These are phyloP conservation scores for Akanthomyces dipterigenus DNA, from an alignment of 2,329 filamentous ascomycete genomes.

Conservation along the genomic window DNA sequence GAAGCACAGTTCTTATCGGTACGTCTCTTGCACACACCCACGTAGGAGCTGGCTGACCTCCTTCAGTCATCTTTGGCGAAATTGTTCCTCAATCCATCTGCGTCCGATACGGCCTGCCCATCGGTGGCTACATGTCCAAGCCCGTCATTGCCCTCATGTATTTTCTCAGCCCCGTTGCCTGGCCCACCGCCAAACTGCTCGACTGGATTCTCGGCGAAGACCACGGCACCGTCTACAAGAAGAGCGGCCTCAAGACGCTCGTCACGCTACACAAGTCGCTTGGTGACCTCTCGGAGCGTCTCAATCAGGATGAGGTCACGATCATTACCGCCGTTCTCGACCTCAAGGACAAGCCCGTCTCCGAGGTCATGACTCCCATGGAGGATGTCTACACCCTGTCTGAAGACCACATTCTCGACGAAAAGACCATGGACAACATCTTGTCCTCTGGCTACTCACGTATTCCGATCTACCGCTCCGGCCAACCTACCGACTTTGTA, in stretches of 20 bases:
- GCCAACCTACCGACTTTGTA: constrained; percentile 80
- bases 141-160: constrained; percentile 89
- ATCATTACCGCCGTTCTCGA: constrained; percentile 97
- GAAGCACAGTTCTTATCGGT: constrained; percentile 92
- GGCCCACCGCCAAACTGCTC: constrained; percentile 91
- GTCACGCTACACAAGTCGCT: constrained; percentile 92
- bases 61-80: constrained; percentile 90
- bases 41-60: constrained; percentile 9
- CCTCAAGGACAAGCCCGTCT: constrained; percentile 91
- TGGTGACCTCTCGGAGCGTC: constrained; percentile 75
- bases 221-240: constrained; percentile 96
- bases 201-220: constrained; percentile 91
- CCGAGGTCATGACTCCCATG: constrained; percentile 98
- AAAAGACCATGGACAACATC: constrained; percentile 90
- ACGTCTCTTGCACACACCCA: constrained; percentile 25
- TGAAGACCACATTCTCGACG: constrained; percentile 88
- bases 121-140: constrained; percentile 89
- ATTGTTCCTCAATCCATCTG: constrained; percentile 93
- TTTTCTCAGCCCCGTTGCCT: constrained; percentile 79
- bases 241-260: constrained; percentile 91
- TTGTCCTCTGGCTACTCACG: constrained; percentile 90
- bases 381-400: constrained; percentile 94
- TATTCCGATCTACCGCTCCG: constrained; percentile 86
- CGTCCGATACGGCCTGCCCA: constrained; percentile 89
- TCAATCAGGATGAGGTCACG: constrained; percentile 96